Evolutionary conservation across 179 eudicot species (phyloP), one percentile per base, ranked within the genome.

Genomic region (Carnegiea gigantea): DNA sequence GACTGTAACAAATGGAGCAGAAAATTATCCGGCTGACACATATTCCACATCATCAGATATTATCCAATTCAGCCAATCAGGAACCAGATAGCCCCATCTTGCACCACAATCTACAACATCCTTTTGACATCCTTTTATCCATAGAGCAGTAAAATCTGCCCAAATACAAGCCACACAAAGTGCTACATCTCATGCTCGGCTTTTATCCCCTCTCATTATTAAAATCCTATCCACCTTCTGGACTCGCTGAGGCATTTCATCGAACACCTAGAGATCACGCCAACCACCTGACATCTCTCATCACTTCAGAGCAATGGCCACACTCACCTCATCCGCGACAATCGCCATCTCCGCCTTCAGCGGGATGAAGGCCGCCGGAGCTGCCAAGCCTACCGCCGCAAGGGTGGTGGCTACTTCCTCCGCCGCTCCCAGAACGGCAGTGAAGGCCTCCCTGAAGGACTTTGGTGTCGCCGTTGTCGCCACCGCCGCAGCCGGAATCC

Each of bases 381-480:
- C 88, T 30, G 13, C n/a, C 73, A 70, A 70, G 46, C 73, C 73
- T 9, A 43, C 86, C 60, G 23, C 86, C 48, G 1, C 46, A 0
- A 70, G 18, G 46, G 11, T 70, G 71, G 33, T 28, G 6, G 33
- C 76, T 36, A 21, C 84, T 71, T 40, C 73, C 73, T 46, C 73
- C 18, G 40, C 73, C 23, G 44, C 77, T 83, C 86, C 92, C 8
- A 90, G 81, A 81, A 44, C 87, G 77, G 20, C 88, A 18, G 83
- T 93, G 76, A 93, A 86, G 85, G 95, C 98, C 46, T 86, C 98
- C 14, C 70, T 95, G 68, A 93, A 91, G 88, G 91, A 91, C 51
- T 73, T 90, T 6, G 93, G 93, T 4, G 86, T 79, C 13, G 86
- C 87, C 9, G 86, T 85, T 0, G 89, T 82, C 9, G 92, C 98